A percentile compares a stretch with the other conserved stretches of the same genome.
Conservation (phyloP, 805 yeast genomes). For the Zygosaccharomyces rouxii region DNA sequence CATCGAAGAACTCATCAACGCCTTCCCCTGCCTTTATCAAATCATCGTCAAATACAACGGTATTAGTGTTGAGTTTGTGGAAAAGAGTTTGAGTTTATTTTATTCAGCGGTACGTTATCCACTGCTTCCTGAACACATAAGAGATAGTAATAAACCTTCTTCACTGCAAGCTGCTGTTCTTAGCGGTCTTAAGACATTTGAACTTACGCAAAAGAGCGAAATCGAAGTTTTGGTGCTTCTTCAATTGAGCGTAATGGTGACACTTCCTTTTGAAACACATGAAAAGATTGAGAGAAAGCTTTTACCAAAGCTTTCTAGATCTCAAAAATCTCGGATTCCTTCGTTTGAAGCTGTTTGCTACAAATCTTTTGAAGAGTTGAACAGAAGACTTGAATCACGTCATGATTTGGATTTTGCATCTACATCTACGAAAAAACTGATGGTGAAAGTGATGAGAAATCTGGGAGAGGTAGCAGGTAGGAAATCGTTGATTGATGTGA, state of each 20-base stretch:
- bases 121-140: constrained; percentile 51
- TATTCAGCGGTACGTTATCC: constrained; percentile 70
- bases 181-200: constrained; percentile 40
- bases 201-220: constrained; percentile 30
- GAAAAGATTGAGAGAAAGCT: constrained; percentile 54
- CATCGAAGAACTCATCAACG: constrained; percentile 48
- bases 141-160: constrained; percentile 56
- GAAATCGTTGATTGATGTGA: constrained; percentile 36
- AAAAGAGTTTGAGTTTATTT: constrained; percentile 52
- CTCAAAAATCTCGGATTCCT: constrained; percentile 45
- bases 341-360: constrained; percentile 60
- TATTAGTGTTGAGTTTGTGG: constrained; percentile 38
- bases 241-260: constrained; percentile 50
- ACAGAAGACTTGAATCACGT: constrained; percentile 33
- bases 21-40: constrained; percentile 47
- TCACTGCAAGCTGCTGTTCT: constrained; percentile 59
- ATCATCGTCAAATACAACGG: constrained; percentile 35
- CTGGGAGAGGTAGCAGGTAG: constrained; percentile 49
- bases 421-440: constrained; percentile 43
- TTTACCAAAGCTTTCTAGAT: constrained; percentile 35
- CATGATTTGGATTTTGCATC: constrained; percentile 28
- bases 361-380: constrained; percentile 41
- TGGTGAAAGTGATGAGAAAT: constrained; percentile 45
- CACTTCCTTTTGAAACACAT: constrained; percentile 60
- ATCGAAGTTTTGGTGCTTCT: constrained; percentile 46